Base-by-base conservation (phyloP, 2,329 filamentous ascomycete species). In the Myriosclerotinia scirpicola region DNA sequence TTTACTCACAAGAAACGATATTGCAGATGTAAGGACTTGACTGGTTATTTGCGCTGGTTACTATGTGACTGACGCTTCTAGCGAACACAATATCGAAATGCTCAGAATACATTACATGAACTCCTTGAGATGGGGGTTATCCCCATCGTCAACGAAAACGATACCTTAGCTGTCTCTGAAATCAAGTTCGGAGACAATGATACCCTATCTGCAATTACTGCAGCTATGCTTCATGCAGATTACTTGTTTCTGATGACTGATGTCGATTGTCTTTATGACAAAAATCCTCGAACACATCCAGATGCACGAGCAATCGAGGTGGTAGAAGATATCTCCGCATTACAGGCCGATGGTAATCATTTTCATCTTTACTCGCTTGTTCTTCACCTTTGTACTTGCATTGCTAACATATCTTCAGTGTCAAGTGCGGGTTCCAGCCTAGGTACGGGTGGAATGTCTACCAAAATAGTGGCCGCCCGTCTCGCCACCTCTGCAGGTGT, bases 171-270 rank as follows among this genome's bases (percentile, higher is more conserved):
- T 34, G 95, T 99, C 71, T 91, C 94, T 54, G 95, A 99, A 84
- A 99, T 99, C 81, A 98, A 98, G 82, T 99, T 99, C 76, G 95
- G 95, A 72, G 95, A 99, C 82, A 99, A 99, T 74, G 95, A 99
- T 78, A 99, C 95, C 1, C 83, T 99, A 56, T 97, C 93, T 15
- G 95, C 95, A 67, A 97, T 99, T 73, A 97, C 95, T 0, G 92
- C 95, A 0, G 95, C 91, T 71, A 98, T 98, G 93, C 91, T 98
- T 26, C 92, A 97, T 75, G 95, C 95, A 61, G 93, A 99, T 75
- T 92, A 97, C 74, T 84, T 99, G 12, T 99, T 99, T 79, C 84
- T 99, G 70, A 98, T 99, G 95, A 99, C 95, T 0, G 95, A 99
- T 76, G 95, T 99, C 58, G 95, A 99, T 77, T 97, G 94, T 76